These are phyloP conservation scores for Paramecium sonneborni DNA, from an alignment of 73 alveolate genomes.

Conservation along the genomic window DNA sequence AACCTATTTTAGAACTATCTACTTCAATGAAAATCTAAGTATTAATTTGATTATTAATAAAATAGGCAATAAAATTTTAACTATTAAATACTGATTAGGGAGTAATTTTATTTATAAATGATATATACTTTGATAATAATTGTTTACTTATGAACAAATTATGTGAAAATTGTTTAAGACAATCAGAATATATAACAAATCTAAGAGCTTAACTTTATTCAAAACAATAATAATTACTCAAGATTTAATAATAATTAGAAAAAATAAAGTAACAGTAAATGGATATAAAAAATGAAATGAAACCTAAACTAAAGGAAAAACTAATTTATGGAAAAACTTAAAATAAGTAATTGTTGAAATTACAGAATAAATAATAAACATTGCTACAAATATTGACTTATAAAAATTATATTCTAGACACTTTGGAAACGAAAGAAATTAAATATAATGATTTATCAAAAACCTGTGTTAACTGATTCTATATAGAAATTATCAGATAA, in stretches of 20 bases:
- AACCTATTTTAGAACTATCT: neutral
- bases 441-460: neutral
- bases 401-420: neutral
- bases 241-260: neutral
- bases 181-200: neutral
- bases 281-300: neutral
- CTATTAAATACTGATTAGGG: neutral
- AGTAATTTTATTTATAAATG: neutral
- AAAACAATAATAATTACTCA: neutral
- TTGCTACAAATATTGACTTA: neutral
- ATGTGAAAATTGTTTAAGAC: neutral
- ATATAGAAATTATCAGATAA: neutral
- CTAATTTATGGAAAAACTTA: neutral
- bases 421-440: neutral
- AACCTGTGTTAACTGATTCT: conserved; percentile 25
- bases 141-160: neutral
- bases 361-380: neutral
- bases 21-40: neutral
- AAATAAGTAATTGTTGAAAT: neutral
- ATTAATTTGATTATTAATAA: neutral
- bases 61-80: neutral
- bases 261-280: neutral
- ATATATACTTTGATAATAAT: neutral
- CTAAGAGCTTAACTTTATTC: neutral
- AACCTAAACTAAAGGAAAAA: neutral